phyloP scores from a whole-genome alignment of 495 filamentous ascomycete species.

The Podospora didyma region DNA sequence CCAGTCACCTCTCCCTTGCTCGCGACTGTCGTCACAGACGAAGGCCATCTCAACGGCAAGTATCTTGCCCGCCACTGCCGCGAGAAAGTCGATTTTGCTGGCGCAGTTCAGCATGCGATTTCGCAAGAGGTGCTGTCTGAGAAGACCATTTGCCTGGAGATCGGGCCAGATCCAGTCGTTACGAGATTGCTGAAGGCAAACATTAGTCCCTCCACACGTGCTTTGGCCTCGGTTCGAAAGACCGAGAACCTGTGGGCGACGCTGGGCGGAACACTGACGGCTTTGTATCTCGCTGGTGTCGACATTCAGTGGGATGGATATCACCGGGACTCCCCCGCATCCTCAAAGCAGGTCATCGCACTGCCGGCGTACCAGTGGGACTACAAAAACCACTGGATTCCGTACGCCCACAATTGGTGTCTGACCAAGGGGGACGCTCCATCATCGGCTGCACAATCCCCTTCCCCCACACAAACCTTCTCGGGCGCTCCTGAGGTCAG shows the following conservation, averaged over 20 bases:
- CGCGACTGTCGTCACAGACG: constrained; percentile 51
- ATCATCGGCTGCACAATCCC: constrained; percentile 41
- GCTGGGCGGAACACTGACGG: constrained; percentile 50
- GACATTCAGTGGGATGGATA: constrained; percentile 70
- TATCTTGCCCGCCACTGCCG: constrained; percentile 65
- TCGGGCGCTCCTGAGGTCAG: too few relatives aligned
- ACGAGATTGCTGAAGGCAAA: constrained; percentile 59
- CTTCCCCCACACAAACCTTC: too few relatives aligned
- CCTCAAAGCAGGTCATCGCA: constrained; percentile 53
- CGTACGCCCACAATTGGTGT: constrained; percentile 61
- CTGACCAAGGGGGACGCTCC: constrained; percentile 60
- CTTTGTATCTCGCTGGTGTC: constrained; percentile 57
- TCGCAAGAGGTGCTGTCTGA: too few relatives aligned
- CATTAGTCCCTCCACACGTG: constrained; percentile 46
- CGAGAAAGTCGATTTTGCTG: constrained; percentile 67
- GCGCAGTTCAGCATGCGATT: constrained; percentile 47
- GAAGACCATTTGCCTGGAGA: constrained; percentile 53
- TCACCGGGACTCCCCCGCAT: constrained; percentile 57
- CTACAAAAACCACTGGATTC: constrained; percentile 73
- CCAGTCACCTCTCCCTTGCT: constrained; percentile 65
- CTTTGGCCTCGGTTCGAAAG: constrained; percentile 44
- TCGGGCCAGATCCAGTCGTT: constrained; percentile 64
- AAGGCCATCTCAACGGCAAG: constrained; percentile 47
- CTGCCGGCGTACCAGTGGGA: constrained; percentile 73
- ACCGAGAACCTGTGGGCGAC: constrained; percentile 55